phyloP scores from a whole-genome alignment of 768 basidiomycete genomes.

The Filobasidium floriforme region DNA sequence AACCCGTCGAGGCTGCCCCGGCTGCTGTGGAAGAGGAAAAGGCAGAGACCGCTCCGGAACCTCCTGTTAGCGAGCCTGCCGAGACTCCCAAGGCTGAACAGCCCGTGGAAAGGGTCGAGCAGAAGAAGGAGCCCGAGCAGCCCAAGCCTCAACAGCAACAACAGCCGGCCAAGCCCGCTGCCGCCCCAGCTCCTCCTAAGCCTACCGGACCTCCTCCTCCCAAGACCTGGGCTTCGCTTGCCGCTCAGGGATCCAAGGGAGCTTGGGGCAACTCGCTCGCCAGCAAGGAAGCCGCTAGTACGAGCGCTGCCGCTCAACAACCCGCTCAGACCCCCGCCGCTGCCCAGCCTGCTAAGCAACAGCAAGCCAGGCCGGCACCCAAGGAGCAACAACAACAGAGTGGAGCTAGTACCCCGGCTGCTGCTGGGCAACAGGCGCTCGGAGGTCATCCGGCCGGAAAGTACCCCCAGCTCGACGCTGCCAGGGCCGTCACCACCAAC shows the following conservation, averaged over 20 bases:
- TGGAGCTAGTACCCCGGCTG: conserved; percentile 21
- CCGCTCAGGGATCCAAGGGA: conserved; percentile 67
- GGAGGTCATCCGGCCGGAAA: conserved; percentile 39
- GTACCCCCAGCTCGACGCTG: conserved; percentile 49
- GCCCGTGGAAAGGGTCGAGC: neutral
- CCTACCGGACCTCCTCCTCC: conserved; percentile 51
- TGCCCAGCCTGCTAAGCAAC: conserved; percentile 18
- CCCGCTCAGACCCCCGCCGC: conserved; percentile 20
- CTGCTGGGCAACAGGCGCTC: conserved; percentile 36
- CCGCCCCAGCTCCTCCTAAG: conserved; percentile 46
- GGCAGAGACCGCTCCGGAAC: conserved; percentile 47
- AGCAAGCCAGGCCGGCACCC: conserved; percentile 5
- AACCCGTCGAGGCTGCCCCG: conserved; percentile 47
- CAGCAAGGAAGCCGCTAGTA: conserved; percentile 55
- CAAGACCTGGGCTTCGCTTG: conserved; percentile 86
- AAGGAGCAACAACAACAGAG: neutral
- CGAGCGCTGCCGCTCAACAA: conserved; percentile 26
- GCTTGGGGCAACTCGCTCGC: conserved; percentile 74
- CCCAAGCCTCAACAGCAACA: conserved; percentile 25
- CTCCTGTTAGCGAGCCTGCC: conserved; percentile 34
- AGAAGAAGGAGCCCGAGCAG: conserved; percentile 15
- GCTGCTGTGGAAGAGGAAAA: conserved; percentile 24
- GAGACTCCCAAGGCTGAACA: conserved; percentile 31
- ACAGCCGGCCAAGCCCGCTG: conserved; percentile 23
- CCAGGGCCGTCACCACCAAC: conserved; percentile 58